phyloP scores from a whole-genome alignment of 2,329 filamentous ascomycete genomes.

The Botrytis hyacinthi region DNA sequence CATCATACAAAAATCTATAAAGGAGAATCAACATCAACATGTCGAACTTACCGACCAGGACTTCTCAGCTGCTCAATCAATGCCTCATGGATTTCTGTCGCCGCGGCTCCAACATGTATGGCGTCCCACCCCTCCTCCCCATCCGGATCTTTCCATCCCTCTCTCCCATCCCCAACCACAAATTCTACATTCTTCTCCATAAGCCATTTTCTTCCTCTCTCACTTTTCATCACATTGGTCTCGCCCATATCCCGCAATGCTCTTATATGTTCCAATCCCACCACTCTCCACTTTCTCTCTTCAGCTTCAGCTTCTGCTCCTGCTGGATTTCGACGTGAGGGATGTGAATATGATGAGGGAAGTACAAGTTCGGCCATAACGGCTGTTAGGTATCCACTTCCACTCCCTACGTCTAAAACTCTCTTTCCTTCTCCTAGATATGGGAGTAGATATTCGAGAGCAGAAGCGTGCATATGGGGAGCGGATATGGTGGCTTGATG shows the following conservation, averaged over 20 bases:
- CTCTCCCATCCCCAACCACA: constrained; percentile 70
- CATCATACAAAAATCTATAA: neutral
- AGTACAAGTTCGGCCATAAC: constrained; percentile 65
- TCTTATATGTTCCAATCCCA: constrained; percentile 73
- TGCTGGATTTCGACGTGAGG: neutral
- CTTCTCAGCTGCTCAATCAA: constrained; percentile 74
- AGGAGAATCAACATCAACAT: neutral
- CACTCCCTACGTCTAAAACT: constrained; percentile 72
- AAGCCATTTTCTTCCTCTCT: constrained; percentile 58
- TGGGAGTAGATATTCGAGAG: constrained; percentile 60
- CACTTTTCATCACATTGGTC: constrained; percentile 63
- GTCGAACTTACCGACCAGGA: constrained; percentile 60
- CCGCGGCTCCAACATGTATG: constrained; percentile 92
- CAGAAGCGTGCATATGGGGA: constrained; percentile 70
- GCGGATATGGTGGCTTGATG: constrained; percentile 68
- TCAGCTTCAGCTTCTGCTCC: neutral
- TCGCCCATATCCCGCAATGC: constrained; percentile 61
- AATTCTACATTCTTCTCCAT: constrained; percentile 66
- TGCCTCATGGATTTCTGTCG: constrained; percentile 66
- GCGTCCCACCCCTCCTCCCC: constrained; percentile 71
- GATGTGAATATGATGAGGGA: neutral
- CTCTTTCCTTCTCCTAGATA: constrained; percentile 51
- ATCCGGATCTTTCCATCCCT: constrained; percentile 54
- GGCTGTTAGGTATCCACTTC: constrained; percentile 82
- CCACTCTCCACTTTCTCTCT: constrained; percentile 46